phyloP scores from a whole-genome alignment of 352 stramenopile species.

The Pythium sukuiense region DNA sequence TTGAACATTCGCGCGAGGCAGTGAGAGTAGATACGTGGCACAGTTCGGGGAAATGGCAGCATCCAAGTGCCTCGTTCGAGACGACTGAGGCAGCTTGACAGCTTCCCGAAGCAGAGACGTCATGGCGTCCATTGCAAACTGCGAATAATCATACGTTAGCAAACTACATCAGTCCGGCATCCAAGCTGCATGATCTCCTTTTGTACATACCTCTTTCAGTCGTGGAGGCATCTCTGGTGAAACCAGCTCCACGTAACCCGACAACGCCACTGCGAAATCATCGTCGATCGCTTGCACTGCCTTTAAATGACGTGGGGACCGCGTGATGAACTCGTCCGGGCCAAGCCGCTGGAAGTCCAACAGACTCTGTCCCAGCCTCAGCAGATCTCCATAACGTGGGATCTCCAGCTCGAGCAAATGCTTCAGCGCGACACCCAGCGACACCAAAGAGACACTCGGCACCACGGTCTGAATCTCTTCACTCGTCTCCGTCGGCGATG shows the following conservation, averaged over 20 bases:
- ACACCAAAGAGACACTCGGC: constrained; percentile 33
- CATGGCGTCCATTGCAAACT: constrained; percentile 24
- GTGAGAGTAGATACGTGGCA: constrained; percentile 37
- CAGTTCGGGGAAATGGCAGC: constrained; percentile 36
- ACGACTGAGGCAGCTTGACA: constrained; percentile 25
- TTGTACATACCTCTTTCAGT: constrained; percentile 36
- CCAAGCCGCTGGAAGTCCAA: constrained; percentile 33
- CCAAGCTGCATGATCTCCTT: not conserved
- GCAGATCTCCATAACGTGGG: constrained; percentile 44
- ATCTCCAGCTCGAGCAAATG: constrained; percentile 40
- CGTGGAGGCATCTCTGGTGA: constrained; percentile 55
- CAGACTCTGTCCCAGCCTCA: constrained; percentile 47
- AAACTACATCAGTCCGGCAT: not conserved
- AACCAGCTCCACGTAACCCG: constrained; percentile 43
- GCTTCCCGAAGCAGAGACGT: constrained; percentile 32
- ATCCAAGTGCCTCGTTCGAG: constrained; percentile 32
- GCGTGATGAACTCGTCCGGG: not conserved
- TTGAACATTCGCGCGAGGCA: constrained; percentile 34
- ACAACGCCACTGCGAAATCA: not conserved
- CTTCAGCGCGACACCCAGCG: constrained; percentile 37
- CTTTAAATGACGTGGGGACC: not conserved
- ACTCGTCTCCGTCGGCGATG: constrained; percentile 21
- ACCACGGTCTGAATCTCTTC: not conserved
- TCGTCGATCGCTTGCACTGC: constrained; percentile 10
- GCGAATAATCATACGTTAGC: not conserved